Evolutionary conservation across 2,329 filamentous ascomycete species (phyloP).

Genomic region (Paecilomyces variotii): DNA sequence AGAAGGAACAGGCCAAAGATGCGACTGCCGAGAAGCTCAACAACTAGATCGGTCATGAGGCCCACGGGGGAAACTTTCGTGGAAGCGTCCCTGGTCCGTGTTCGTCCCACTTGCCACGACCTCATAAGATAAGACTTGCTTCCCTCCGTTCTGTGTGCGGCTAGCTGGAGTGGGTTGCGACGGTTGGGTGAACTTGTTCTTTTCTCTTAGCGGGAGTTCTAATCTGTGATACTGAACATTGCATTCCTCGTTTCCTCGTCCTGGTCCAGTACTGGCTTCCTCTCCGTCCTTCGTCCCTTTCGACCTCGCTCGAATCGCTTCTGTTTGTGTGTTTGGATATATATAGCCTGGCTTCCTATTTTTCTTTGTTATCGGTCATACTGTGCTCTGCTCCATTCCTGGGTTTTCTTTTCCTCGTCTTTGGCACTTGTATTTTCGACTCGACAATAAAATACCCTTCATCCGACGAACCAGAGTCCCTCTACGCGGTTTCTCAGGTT

Average conservation of each 20-base stretch:
- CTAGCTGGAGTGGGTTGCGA: background rate
- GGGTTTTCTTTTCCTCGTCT: background rate
- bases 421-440: background rate
- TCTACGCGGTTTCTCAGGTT: background rate
- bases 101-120: background rate
- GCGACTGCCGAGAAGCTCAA: slow-evolving; percentile 42
- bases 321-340: background rate
- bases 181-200: background rate
- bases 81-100: background rate
- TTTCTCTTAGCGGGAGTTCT: background rate
- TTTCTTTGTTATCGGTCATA: background rate
- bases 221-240: background rate
- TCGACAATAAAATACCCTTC: background rate
- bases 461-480: background rate
- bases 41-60: slow-evolving; percentile 9
- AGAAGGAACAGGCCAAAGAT: slow-evolving; percentile 56
- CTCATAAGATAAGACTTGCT: background rate
- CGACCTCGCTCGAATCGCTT: background rate
- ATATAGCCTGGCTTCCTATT: background rate
- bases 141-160: background rate
- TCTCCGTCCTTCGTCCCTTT: background rate
- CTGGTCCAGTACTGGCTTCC: background rate
- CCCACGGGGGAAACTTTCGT: slow-evolving; percentile 1
- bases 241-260: background rate
- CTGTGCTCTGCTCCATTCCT: background rate